These are phyloP conservation scores for Citrus glauca DNA, from an alignment of 345 rosid species.

Conservation along the genomic window DNA sequence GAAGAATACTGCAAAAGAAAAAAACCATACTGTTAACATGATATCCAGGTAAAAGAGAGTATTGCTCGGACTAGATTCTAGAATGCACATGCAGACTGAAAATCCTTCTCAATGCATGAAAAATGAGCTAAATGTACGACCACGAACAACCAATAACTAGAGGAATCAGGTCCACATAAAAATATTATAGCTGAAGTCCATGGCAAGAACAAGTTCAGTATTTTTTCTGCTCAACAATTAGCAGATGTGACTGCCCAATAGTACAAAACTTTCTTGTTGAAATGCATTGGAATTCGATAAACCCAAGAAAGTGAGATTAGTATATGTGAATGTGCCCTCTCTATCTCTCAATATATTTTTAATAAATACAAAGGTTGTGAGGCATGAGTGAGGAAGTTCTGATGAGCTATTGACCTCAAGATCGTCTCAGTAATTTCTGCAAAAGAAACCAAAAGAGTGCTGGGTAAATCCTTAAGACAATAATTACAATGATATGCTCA, in stretches of 20 bases:
- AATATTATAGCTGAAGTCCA: background rate
- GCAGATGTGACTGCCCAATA: background rate
- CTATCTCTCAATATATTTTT: background rate
- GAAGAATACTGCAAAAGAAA: background rate
- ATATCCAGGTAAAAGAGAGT: background rate
- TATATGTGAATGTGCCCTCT: background rate
- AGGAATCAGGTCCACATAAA: background rate
- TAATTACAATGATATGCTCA: background rate
- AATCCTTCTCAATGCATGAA: background rate
- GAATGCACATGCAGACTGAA: background rate
- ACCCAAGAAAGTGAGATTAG: background rate
- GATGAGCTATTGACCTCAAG: background rate
- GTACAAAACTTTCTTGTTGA: background rate
- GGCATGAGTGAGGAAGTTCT: background rate
- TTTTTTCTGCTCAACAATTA: background rate
- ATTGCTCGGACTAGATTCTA: background rate
- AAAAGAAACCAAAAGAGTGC: background rate
- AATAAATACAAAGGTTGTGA: background rate
- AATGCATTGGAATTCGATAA: background rate
- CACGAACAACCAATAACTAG: background rate
- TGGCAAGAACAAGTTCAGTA: background rate
- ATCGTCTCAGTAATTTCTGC: background rate
- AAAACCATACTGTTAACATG: background rate
- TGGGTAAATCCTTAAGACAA: background rate
- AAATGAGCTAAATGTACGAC: background rate